phyloP scores from a whole-genome alignment of 2,329 filamentous ascomycete species.

The Dryadomyces quercus-mongolicae region DNA sequence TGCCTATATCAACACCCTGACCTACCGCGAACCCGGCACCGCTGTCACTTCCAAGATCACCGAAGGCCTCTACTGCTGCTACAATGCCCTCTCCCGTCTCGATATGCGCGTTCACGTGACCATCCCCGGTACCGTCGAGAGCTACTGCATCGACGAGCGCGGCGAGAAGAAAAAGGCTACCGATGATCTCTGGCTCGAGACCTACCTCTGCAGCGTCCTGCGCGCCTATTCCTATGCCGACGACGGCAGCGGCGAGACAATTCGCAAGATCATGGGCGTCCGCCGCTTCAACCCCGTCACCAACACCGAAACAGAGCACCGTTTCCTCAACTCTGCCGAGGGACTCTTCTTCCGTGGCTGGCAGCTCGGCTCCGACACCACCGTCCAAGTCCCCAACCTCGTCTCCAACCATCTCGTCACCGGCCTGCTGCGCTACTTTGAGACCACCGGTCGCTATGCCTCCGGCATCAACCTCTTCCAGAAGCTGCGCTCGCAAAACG shows the following conservation, averaged over 20 bases:
- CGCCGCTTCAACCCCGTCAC: conserved; percentile 95
- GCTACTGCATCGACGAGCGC: conserved; percentile 93
- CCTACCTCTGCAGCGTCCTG: conserved; percentile 89
- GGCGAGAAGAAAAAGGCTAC: conserved; percentile 90
- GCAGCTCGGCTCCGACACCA: conserved; percentile 91
- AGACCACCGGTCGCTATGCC: conserved; percentile 85
- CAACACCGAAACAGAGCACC: conserved; percentile 95
- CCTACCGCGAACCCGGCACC: conserved; percentile 76
- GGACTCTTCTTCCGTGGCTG: conserved; percentile 91
- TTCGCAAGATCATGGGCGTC: conserved; percentile 95
- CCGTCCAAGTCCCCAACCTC: conserved; percentile 93
- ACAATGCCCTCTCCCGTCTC: conserved; percentile 96
- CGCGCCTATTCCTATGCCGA: conserved; percentile 95
- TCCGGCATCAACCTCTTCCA: conserved; percentile 97
- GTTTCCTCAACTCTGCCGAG: conserved; percentile 88
- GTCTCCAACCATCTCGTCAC: conserved; percentile 92
- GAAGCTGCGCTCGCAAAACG: conserved; percentile 80
- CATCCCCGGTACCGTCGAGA: conserved; percentile 91
- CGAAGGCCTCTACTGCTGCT: conserved; percentile 93
- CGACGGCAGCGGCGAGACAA: conserved; percentile 84
- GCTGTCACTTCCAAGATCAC: conserved; percentile 70
- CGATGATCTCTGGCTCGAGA: conserved; percentile 93
- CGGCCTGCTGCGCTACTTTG: conserved; percentile 88
- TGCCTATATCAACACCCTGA: conserved; percentile 96
- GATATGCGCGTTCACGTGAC: conserved; percentile 98